phyloP scores from a whole-genome alignment of 225 moss, liverwort and hornwort genomes.

The Sphagnum contortum region DNA sequence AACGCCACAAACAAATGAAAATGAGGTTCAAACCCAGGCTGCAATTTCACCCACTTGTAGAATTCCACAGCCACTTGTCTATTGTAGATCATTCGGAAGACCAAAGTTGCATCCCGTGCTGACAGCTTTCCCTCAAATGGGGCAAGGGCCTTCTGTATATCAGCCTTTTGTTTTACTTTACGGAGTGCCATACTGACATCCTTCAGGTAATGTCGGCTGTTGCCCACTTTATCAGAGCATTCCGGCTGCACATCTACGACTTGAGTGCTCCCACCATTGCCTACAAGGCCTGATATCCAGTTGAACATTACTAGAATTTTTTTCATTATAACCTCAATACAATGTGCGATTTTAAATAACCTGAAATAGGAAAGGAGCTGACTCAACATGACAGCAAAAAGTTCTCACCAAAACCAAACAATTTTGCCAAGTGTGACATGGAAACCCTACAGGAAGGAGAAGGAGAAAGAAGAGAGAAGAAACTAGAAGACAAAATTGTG shows the following conservation, averaged over 20 bases:
- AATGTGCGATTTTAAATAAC: not conserved
- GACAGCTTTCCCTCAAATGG: constrained; percentile 49
- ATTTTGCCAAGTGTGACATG: too few species aligned
- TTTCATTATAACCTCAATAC: too few species aligned
- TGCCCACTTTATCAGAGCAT: constrained; percentile 1
- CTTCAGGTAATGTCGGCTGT: constrained; percentile 20
- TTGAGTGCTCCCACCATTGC: constrained; percentile 11
- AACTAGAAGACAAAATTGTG: not conserved
- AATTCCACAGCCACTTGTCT: constrained; percentile 33
- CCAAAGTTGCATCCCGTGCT: constrained; percentile 31
- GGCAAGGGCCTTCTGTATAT: constrained; percentile 34
- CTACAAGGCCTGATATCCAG: constrained; percentile 12
- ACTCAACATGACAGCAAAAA: too few species aligned
- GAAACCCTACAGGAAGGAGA: too few species aligned
- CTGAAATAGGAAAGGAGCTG: too few species aligned
- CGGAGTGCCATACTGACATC: constrained; percentile 33
- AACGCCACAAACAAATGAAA: constrained; percentile 42
- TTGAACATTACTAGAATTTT: not conserved
- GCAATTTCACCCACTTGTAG: constrained; percentile 50
- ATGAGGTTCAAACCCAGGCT: constrained; percentile 35
- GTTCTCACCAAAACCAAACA: too few species aligned
- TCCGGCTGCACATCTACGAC: not conserved
- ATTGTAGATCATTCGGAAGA: constrained; percentile 49
- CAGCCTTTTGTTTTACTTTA: constrained; percentile 26
- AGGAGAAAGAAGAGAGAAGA: too few species aligned